A percentile compares a stretch with the other conserved stretches of the same genome.
These are phyloP conservation scores for Carex arenaria DNA, from an alignment of 202 grass and related monocot genomes.

Conservation along the genomic window DNA sequence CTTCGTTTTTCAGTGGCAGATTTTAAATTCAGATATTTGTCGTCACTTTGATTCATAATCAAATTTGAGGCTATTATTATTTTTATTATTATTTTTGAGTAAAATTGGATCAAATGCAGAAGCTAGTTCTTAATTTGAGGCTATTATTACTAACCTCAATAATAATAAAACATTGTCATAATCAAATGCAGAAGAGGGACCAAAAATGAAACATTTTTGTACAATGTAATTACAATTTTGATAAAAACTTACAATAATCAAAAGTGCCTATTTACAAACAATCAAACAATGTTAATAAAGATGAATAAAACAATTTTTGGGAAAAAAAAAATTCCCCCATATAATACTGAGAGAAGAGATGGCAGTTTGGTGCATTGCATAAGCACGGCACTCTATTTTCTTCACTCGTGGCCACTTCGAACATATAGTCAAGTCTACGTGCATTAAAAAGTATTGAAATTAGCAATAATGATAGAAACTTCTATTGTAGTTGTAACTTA, in stretches of 20 bases:
- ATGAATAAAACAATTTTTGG: neutral
- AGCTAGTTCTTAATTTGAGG: too few relatives aligned
- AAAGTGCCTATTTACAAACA: neutral
- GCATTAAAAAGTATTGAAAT: neutral
- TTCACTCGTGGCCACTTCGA: slow-evolving; percentile 66
- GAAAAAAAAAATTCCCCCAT: neutral
- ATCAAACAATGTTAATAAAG: neutral
- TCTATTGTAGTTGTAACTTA: neutral
- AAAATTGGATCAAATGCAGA: too few relatives aligned
- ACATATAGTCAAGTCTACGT: slow-evolving; percentile 76
- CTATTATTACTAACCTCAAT: too few relatives aligned
- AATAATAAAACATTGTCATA: too few relatives aligned
- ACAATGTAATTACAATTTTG: slow-evolving; percentile 3
- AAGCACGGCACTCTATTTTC: slow-evolving; percentile 76
- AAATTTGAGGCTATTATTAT: too few relatives aligned
- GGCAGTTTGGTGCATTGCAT: slow-evolving; percentile 51
- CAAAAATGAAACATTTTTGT: neutral
- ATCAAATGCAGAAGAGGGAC: neutral
- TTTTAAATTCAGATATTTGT: too few relatives aligned
- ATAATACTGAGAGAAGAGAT: neutral
- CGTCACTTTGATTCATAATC: too few relatives aligned
- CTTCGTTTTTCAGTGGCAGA: too few relatives aligned
- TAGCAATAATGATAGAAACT: neutral
- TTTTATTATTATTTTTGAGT: too few relatives aligned
- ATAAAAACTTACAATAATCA: neutral